Percentiles rank a stretch among this genome's conserved stretches.
These are phyloP conservation scores for Endoconidiophora laricicola DNA, from an alignment of 2,329 filamentous ascomycete species.

Conservation along the genomic window DNA sequence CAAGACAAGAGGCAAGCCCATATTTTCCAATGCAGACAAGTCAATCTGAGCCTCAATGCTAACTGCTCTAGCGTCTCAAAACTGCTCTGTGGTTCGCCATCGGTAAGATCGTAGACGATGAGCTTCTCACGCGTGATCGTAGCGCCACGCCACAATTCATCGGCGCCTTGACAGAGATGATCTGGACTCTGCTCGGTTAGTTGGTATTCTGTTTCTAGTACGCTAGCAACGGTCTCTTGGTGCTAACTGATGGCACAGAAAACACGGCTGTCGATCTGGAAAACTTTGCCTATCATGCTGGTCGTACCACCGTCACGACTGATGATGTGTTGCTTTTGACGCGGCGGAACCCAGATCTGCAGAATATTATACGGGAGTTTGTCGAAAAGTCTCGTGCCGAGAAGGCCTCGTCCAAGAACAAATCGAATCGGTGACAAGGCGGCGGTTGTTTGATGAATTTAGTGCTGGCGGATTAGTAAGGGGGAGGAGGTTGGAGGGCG, in stretches of 20 bases:
- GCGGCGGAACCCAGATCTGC: slow-evolving; percentile 70
- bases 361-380: slow-evolving; percentile 54
- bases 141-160: slow-evolving; percentile 91
- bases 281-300: slow-evolving; percentile 54
- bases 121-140: slow-evolving; percentile 42
- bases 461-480: background rate
- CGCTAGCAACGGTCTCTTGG: background rate
- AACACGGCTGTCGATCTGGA: slow-evolving; percentile 41
- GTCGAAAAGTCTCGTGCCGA: slow-evolving; percentile 43
- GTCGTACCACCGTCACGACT: slow-evolving; percentile 60
- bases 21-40: background rate
- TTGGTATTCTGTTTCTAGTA: slow-evolving; percentile 1
- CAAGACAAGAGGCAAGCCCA: slow-evolving; percentile 8
- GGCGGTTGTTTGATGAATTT: background rate
- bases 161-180: slow-evolving; percentile 67
- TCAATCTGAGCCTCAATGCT: background rate
- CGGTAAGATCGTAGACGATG: slow-evolving; percentile 76
- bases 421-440: background rate
- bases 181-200: slow-evolving; percentile 72
- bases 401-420: slow-evolving; percentile 15
- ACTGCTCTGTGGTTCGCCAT: slow-evolving; percentile 71
- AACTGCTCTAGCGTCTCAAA: slow-evolving; percentile 50
- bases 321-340: slow-evolving; percentile 81
- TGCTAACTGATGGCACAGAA: slow-evolving; percentile 20
- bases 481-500: too few species aligned